Evolutionary conservation across 1,284 basidiomycete genomes (phyloP).

Genomic region (Heterobasidion irregulare): DNA sequence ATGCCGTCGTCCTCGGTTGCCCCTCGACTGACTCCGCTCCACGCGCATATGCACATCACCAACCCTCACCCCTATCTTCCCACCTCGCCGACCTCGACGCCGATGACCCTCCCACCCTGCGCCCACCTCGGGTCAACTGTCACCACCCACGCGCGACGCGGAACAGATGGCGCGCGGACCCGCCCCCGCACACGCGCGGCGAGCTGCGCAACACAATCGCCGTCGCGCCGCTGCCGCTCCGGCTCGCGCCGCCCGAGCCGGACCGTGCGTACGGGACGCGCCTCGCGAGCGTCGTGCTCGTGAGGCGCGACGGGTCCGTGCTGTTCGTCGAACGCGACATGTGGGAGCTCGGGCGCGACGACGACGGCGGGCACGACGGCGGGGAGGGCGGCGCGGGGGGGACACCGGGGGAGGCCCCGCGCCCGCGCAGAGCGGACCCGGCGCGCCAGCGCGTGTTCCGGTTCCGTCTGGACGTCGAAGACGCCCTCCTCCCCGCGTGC

Average conservation of each 20-base stretch:
- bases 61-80: background rate
- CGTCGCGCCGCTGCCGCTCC: conserved; percentile 20
- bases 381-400: background rate
- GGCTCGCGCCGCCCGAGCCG: background rate
- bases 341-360: conserved; percentile 35
- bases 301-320: conserved; percentile 50
- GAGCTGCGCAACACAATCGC: conserved; percentile 56
- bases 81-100: conserved; percentile 6
- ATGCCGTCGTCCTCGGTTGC: too few species aligned
- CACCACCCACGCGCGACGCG: conserved; percentile 3
- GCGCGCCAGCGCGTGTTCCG: conserved; percentile 41
- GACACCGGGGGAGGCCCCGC: conserved; percentile 12
- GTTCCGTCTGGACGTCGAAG: conserved; percentile 23
- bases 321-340: conserved; percentile 66
- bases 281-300: conserved; percentile 62
- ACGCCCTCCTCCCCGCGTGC: background rate
- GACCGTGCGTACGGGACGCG: conserved; percentile 54
- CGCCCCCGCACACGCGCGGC: conserved; percentile 33
- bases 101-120: background rate
- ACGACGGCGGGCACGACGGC: too few species aligned
- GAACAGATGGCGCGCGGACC: conserved; percentile 18
- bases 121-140: background rate
- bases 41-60: background rate
- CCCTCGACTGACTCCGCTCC: too few species aligned
- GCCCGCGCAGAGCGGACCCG: conserved; percentile 26